Evolutionary conservation across 2,329 filamentous ascomycete species (phyloP).

Genomic region (Monosporascus sp.): DNA sequence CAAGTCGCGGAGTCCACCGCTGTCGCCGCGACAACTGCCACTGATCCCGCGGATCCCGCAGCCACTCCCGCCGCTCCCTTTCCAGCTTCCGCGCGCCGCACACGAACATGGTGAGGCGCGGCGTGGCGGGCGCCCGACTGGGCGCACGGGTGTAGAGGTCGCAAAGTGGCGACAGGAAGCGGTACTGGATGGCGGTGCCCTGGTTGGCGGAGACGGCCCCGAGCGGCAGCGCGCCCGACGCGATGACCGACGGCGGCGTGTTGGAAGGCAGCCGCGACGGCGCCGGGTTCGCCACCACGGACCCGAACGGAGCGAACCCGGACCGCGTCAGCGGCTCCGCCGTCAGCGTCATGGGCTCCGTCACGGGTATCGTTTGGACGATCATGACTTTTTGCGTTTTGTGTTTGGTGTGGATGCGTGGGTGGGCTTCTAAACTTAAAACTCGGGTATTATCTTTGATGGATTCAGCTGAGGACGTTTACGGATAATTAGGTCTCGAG

Average conservation of each 20-base stretch:
- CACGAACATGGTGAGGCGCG: constrained; percentile 84
- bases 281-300: constrained; percentile 71
- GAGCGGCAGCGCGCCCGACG: constrained; percentile 29
- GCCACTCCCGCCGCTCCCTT: constrained; percentile 22
- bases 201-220: constrained; percentile 68
- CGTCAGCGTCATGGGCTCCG: constrained; percentile 37
- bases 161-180: constrained; percentile 66
- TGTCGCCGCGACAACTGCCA: constrained; percentile 8
- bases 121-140: constrained; percentile 48
- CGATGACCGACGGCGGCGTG: constrained; percentile 21
- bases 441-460: constrained; percentile 1
- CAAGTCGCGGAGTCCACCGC: constrained; percentile 7
- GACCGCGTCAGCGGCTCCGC: constrained; percentile 62
- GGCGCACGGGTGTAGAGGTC: constrained; percentile 66
- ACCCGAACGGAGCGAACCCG: constrained; percentile 74
- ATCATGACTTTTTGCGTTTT: constrained; percentile 16
- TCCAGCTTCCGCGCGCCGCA: constrained; percentile 57
- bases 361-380: constrained; percentile 18
- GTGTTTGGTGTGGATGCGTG: neutral
- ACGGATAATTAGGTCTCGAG: too few species aligned
- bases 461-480: too few species aligned
- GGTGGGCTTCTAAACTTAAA: neutral
- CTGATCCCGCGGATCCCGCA: neutral
- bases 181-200: constrained; percentile 81
- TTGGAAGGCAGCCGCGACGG: constrained; percentile 44